Base-by-base conservation (phyloP, 352 stramenopile genomes). In the Heterotrichella gracilis region DNA sequence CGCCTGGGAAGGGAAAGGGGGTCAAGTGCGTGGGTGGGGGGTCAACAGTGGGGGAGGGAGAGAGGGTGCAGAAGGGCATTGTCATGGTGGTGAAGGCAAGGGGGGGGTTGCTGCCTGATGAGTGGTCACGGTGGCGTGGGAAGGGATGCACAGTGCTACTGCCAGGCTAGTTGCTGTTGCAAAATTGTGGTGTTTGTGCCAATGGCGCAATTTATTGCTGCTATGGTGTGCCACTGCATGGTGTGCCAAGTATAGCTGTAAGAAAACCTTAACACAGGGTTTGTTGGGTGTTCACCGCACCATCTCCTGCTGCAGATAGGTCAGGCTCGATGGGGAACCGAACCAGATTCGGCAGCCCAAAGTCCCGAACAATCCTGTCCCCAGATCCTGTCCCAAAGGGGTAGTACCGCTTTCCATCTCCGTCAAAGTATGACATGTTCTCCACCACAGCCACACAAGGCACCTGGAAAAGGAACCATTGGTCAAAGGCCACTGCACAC, bases 401-500 rank as follows among this genome's bases (percentile, higher is more conserved):
- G 25, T 70, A 70, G 69, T 79, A 79, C 9, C 23, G 4, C 19
- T 77, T 70, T 0, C 75, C 76, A 42, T 79, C 73, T 64, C 72
- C 76, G 22, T 82, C 79, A 79, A 87, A 79, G 71, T 94, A 97
- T 19, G 89, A 85, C 91, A 99, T 97, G 77, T 99, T 99, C 73
- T 99, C 90, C 1, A 99, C 93, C 9, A 98, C 82, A 9, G 89
- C 90, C 2, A 92, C 77, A 2, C 86, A 95, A 68, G 88, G 89
- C 32, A 99, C 87, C 80, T 86, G 66, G 2, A 76, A 63, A 63
- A 63, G 39, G 14, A n/a, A 17, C 39, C 39, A 17, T 63, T 63
- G 39, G 14, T n/a, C 39, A 63, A 63, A 14, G 64, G 64, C 72
- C 71, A 17, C 25, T 70, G 42, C 69, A 72, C 40, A 68, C 68